phyloP scores from a whole-genome alignment of 2,329 filamentous ascomycete species.

The Fusarium napiforme region DNA sequence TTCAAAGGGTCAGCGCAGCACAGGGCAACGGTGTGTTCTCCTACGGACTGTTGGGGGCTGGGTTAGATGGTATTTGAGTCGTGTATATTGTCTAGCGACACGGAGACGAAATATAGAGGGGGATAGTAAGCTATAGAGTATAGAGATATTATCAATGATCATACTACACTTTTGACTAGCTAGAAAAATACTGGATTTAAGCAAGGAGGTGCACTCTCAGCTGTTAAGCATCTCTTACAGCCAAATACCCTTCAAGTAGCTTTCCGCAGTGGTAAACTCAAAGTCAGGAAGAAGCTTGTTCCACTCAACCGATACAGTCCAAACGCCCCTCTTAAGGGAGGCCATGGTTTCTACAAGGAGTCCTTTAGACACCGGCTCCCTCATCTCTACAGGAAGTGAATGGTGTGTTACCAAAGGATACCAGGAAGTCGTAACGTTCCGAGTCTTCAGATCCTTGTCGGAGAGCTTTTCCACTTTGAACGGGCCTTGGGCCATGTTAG shows the following conservation, averaged over 20 bases:
- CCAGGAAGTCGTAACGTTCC: background rate
- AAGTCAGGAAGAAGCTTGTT: background rate
- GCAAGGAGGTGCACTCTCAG: no score
- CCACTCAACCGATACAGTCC: background rate
- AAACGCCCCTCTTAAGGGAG: background rate
- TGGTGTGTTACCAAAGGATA: background rate
- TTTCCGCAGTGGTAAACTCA: background rate
- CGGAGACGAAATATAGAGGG: no score
- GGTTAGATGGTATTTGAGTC: rapidly evolving
- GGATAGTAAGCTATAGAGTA: no score
- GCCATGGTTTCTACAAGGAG: background rate
- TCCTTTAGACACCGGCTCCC: background rate
- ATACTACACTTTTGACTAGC: no score
- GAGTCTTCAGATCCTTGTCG: background rate
- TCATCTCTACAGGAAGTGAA: background rate
- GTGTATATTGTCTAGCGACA: no score
- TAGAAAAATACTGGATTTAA: no score
- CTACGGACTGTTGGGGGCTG: no score
- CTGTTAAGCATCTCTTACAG: no score
- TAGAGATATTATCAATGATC: no score
- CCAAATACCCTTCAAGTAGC: background rate
- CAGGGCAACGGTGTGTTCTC: rapidly evolving
- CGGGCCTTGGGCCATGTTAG: background rate
- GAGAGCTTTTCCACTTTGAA: background rate
- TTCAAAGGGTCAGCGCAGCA: no score